Base-by-base conservation (phyloP, 148 eudicot species). In the Drosera capensis region DNA sequence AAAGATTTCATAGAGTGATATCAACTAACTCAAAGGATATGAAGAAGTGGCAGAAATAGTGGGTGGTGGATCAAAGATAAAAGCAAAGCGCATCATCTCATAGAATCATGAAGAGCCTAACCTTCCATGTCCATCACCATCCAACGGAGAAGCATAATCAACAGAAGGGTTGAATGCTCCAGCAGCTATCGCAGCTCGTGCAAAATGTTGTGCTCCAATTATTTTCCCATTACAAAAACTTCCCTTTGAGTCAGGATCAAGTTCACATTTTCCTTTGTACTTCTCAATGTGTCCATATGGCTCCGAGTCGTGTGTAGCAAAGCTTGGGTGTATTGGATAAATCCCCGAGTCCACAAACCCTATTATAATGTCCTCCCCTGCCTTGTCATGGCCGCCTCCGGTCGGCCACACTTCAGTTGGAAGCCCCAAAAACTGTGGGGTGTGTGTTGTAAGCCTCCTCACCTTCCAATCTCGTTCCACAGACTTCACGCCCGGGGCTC, bases 61-160 rank as follows among this genome's bases (percentile, higher is more conserved):
- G n/a, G n/a, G n/a, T n/a, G n/a, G n/a, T n/a, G n/a, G n/a, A n/a
- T n/a, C n/a, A n/a, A 25, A 18, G 35, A 36, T 14, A 36, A 20
- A 24, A 2, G 23, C 4, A 41, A 28, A 20, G 8, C 37, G 50
- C 45, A 34, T 14, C 13, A 14, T 20, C 16, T 23, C 34, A 23
- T 23, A 23, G 34, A 56, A 22, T 16, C 25, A 42, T 8, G 12
- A 8, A 38, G 21, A 24, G 49, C 13, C 82, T 57, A 55, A 84
- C 99, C 95, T 90, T 75, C 99, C 99, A 62, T 90, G 99, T 42
- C 95, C 99, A 71, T 90, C 99, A 23, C 95, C 99, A 52, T 90
- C 99, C 30, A 90, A 51, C 23, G 99, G 99, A 54, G 99, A 90
- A 65, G 90, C 93, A 64, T 67, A 84, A 61, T 90, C 95, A 43